A percentile compares a stretch with the other conserved stretches of the same genome.
These are phyloP conservation scores for Helotiales sp. DNA, from an alignment of 2,329 filamentous ascomycete genomes.

Conservation along the genomic window DNA sequence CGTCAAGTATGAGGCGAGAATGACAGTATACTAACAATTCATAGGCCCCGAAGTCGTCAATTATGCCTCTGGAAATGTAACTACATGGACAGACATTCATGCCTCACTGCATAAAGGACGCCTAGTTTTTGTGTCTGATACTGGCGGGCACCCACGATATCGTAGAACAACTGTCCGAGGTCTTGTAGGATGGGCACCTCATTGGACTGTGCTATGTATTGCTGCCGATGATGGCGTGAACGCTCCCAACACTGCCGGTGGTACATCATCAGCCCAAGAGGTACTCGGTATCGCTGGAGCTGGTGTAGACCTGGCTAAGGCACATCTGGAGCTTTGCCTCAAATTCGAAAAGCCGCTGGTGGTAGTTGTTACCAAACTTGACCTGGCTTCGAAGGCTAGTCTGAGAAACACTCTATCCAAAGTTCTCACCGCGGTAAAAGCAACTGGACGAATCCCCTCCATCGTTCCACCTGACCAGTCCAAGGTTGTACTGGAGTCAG, in stretches of 20 bases:
- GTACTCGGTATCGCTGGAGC: conserved; percentile 49
- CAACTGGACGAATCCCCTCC: conserved; percentile 69
- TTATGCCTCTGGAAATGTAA: conserved; percentile 82
- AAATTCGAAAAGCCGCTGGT: conserved; percentile 76
- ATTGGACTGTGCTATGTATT: conserved; percentile 89
- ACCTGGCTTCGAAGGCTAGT: conserved; percentile 73
- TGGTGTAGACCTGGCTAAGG: conserved; percentile 71
- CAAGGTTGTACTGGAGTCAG: conserved; percentile 43
- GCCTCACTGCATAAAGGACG: conserved; percentile 71
- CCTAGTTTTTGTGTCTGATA: conserved; percentile 86
- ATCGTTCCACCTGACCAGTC: conserved; percentile 64
- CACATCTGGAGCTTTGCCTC: conserved; percentile 82
- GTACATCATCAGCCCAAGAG: conserved; percentile 52
- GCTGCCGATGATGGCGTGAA: conserved; percentile 71
- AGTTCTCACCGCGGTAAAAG: conserved; percentile 76
- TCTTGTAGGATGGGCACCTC: conserved; percentile 92
- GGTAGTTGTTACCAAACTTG: conserved; percentile 87
- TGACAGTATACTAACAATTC: background rate
- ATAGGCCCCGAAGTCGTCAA: conserved; percentile 62
- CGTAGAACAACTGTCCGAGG: conserved; percentile 85
- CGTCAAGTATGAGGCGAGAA: too few species aligned
- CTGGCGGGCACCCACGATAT: conserved; percentile 87
- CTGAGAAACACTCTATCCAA: conserved; percentile 71
- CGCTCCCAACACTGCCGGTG: conserved; percentile 30
- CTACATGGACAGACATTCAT: conserved; percentile 94